Base-by-base conservation (phyloP, 2,329 filamentous ascomycete species). In the Whalleya microplaca region DNA sequence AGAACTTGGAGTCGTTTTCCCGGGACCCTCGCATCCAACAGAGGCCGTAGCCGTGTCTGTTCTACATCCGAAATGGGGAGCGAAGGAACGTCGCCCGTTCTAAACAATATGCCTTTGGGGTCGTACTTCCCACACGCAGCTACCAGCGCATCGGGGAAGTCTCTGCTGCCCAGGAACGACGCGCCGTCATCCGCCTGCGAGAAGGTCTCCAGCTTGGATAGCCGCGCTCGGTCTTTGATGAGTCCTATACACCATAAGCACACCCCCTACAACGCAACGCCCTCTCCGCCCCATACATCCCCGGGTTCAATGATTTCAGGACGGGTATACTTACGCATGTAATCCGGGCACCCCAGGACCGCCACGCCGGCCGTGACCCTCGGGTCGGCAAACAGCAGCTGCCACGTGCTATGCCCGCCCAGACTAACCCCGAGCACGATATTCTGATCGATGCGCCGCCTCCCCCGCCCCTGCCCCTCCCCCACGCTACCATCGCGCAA, bases 281-380 rank as follows among this genome's bases (percentile, higher is more conserved):
- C 14, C 10, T 37, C 32, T 37, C 10, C 32, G 3, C 14, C 32
- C 32, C 10, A 5, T 7, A n/a, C 43, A 23, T 16, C 43, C 12
- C 16, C 43, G 10, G 10, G 27, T 51, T 37, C 23, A n/a, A n/a
- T n/a, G n/a, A n/a, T n/a, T n/a, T n/a, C n/a, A n/a, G n/a, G n/a
- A n/a, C n/a, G n/a, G n/a, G 10, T 29, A 19, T 23, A 66, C 72
- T 76, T 65, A 85, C 90, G 80, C 61, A 87, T 84, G 67, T 91
- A 96, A 73, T 99, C 94, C 0, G 93, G 92, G 72, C 92, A 96
- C 1, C 94, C 95, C 51, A 98, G 90, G 21, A 96, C 82, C 2
- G 90, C 81, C 7, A 96, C 86, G 1, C 84, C 92, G 0, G 90
- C 87, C n/a, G 82, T 87, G 53, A 98, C 83, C 61, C 92, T 83